Evolutionary conservation across 495 filamentous ascomycete genomes (phyloP).

Genomic region (Xylaria sp.): DNA sequence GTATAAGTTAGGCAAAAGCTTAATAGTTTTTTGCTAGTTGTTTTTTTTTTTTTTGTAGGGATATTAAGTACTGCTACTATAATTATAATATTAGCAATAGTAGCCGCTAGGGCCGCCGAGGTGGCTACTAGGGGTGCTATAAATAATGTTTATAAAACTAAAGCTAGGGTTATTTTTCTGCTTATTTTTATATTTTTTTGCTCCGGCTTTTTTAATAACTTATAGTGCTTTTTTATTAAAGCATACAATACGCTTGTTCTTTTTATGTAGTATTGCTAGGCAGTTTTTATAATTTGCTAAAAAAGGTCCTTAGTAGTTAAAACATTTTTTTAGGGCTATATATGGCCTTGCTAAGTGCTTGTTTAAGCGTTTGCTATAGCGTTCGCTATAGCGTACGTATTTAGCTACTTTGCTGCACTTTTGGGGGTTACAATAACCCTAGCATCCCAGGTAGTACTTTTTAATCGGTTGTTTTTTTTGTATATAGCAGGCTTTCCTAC

Average conservation of each 20-base stretch:
- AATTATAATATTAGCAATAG: not conserved
- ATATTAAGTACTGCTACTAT: not conserved
- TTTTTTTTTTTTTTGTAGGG: not conserved
- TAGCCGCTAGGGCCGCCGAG: too few species aligned
- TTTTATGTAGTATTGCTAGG: not conserved
- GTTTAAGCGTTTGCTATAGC: too few species aligned
- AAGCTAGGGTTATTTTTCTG: not conserved
- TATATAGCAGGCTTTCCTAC: not conserved
- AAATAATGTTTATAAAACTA: not conserved
- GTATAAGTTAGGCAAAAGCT: not conserved
- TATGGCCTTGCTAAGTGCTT: too few species aligned
- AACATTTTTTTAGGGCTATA: too few species aligned
- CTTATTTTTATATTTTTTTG: constrained; percentile 7
- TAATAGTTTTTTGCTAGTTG: not conserved
- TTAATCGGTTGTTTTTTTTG: not conserved
- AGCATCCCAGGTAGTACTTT: not conserved
- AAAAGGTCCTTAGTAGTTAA: too few species aligned
- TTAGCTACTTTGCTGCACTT: not conserved
- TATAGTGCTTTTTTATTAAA: not conserved
- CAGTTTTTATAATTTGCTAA: too few species aligned
- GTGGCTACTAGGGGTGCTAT: too few species aligned
- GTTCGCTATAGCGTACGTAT: too few species aligned
- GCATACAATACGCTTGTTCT: not conserved
- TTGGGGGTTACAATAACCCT: not conserved
- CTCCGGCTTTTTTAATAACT: not conserved